A percentile compares a stretch with the other conserved stretches of the same genome.
Evolutionary conservation across 257 asterid species (phyloP).

Genomic region (Penstemon davidsonii): DNA sequence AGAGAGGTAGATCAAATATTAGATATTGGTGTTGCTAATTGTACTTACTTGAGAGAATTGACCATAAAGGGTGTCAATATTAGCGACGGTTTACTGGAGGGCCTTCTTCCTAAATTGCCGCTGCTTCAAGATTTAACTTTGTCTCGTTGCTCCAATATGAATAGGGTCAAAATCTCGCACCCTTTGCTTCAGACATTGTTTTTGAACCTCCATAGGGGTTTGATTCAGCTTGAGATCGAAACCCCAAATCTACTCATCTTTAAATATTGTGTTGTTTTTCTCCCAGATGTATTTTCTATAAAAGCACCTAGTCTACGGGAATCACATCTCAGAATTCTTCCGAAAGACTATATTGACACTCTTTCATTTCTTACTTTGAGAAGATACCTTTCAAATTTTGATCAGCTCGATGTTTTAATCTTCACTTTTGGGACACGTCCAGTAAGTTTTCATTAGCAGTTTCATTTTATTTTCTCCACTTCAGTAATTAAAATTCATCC

Average conservation of each 20-base stretch:
- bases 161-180: background rate
- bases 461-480: no score
- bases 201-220: background rate
- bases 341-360: background rate
- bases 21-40: background rate
- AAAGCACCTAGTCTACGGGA: no score
- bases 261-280: background rate
- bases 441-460: no score
- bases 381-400: no score
- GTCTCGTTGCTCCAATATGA: background rate
- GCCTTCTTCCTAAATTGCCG: background rate
- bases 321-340: background rate
- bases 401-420: no score
- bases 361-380: no score
- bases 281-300: background rate
- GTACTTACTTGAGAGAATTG: background rate
- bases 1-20: no score
- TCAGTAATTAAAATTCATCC: no score
- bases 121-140: background rate
- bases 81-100: background rate
- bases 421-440: no score
- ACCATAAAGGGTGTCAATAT: background rate
- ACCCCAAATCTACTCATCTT: background rate
- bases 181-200: background rate
- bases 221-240: background rate